Percentiles rank a stretch among this genome's conserved stretches.
Evolutionary conservation across 306 rosid genomes (phyloP).

Genomic region (Ormosia semicastrata): DNA sequence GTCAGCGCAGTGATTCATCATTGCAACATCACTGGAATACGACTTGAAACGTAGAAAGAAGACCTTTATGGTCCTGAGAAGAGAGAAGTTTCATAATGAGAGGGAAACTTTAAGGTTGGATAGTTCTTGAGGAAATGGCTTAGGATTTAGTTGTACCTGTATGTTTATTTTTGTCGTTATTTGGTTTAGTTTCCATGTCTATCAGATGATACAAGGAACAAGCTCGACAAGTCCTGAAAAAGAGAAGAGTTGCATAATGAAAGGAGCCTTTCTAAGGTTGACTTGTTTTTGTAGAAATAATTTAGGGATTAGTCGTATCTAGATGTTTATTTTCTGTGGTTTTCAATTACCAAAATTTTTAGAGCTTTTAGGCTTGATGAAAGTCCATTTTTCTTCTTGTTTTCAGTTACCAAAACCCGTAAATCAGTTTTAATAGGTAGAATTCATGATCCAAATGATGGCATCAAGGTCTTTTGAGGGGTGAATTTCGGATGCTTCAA

Average conservation of each 20-base stretch:
- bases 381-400: neutral
- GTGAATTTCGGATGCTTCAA: neutral
- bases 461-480: neutral
- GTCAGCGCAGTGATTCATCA: neutral
- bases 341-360: neutral
- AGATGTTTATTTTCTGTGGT: neutral
- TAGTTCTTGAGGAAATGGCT: slow-evolving; percentile 17
- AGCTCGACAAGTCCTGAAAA: neutral
- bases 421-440: neutral
- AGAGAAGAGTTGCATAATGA: neutral
- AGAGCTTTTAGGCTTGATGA: neutral
- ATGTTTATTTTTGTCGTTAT: neutral
- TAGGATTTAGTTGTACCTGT: slow-evolving; percentile 1
- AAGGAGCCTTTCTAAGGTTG: neutral
- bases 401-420: neutral
- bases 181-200: neutral
- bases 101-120: neutral
- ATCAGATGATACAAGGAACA: neutral
- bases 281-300: neutral
- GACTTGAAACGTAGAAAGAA: neutral
- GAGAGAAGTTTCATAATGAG: neutral
- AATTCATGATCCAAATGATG: neutral
- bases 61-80: neutral
- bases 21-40: neutral
- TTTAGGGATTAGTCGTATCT: neutral